These are phyloP conservation scores for Spathaspora sp. DNA, from an alignment of 805 yeast species.

Conservation along the genomic window DNA sequence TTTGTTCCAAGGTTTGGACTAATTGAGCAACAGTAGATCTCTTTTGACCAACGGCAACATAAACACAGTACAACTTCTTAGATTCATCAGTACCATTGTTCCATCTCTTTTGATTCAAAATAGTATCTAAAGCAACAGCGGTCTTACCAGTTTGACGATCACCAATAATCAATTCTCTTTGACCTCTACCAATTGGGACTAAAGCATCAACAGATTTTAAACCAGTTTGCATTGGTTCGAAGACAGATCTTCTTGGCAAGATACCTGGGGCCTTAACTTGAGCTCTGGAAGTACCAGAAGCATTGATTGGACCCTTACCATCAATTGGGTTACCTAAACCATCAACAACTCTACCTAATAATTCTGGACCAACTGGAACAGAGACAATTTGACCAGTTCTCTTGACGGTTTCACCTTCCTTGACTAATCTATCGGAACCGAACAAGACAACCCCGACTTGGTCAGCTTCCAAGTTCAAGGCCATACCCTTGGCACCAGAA, in stretches of 20 bases:
- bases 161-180: constrained; percentile 99
- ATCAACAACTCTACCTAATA: constrained; percentile 98
- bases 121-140: constrained; percentile 97
- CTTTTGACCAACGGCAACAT: constrained; percentile 99
- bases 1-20: constrained; percentile 97
- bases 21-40: constrained; percentile 99
- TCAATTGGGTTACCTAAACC: constrained; percentile 99
- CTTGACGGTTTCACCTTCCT: constrained; percentile 99
- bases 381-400: constrained; percentile 99
- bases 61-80: constrained; percentile 98
- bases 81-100: constrained; percentile 91
- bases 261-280: constrained; percentile 99
- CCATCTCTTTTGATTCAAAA: constrained; percentile 99
- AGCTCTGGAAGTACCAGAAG: constrained; percentile 85
- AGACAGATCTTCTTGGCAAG: constrained; percentile 97
- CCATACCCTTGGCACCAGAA: constrained; percentile 99
- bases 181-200: constrained; percentile 99
- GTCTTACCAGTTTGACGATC: constrained; percentile 99
- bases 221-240: constrained; percentile 99
- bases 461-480: constrained; percentile 99
- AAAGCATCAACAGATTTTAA: constrained; percentile 97
- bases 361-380: constrained; percentile 97
- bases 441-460: constrained; percentile 99
- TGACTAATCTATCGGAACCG: constrained; percentile 98
- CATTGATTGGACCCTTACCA: constrained; percentile 97